A percentile compares a stretch with the other conserved stretches of the same genome.
Conservation (phyloP, 768 basidiomycete species). For the Termitomyces sp. region DNA sequence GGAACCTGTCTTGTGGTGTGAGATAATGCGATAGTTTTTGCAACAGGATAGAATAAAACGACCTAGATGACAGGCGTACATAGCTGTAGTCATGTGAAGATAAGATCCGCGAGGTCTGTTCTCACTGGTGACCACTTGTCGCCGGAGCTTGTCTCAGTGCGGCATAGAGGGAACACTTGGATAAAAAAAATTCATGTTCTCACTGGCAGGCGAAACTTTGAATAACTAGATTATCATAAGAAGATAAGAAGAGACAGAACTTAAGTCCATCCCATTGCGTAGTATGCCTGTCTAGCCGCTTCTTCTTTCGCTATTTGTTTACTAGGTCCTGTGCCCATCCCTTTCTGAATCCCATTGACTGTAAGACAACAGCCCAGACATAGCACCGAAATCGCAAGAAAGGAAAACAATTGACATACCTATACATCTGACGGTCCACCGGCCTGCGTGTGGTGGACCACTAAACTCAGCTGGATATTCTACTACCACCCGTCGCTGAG, state of each 20-base stretch:
- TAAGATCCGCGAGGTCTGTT: no score
- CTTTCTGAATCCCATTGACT: slow-evolving; percentile 71
- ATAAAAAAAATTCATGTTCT: no score
- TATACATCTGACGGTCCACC: slow-evolving; percentile 62
- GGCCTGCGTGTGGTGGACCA: slow-evolving; percentile 64
- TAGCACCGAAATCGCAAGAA: slow-evolving; percentile 2
- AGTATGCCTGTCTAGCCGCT: slow-evolving; percentile 66
- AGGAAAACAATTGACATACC: slow-evolving; percentile 37
- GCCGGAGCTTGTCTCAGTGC: no score
- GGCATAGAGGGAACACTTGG: no score
- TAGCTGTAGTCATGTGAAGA: no score
- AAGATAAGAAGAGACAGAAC: neutral
- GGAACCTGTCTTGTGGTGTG: no score
- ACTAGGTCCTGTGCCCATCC: slow-evolving; percentile 55
- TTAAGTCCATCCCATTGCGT: slow-evolving; percentile 69
- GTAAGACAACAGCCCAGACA: slow-evolving; percentile 7
- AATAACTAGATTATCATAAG: neutral
- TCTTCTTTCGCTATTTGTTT: slow-evolving; percentile 79
- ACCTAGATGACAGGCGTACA: no score
- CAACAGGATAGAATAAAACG: no score
- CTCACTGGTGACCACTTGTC: no score
- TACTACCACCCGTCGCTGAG: slow-evolving; percentile 56
- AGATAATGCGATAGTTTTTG: no score
- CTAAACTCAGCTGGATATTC: slow-evolving; percentile 54
- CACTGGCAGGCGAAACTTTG: neutral